Percentiles rank a stretch among this genome's conserved stretches.
Evolutionary conservation across 1,284 basidiomycete genomes (phyloP).

Genomic region (Tilletia caries): DNA sequence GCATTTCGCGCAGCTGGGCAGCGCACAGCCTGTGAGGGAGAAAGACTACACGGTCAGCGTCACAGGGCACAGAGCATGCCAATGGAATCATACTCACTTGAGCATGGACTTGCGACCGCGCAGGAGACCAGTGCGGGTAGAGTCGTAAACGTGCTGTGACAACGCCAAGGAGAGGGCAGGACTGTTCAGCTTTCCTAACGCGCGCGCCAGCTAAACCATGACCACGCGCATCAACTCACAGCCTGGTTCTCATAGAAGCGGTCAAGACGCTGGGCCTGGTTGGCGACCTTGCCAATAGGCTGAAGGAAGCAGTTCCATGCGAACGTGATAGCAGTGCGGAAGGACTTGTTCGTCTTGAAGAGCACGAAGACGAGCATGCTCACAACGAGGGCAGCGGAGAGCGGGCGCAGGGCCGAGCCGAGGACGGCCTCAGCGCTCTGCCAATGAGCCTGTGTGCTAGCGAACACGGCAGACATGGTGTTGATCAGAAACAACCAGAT

Average conservation of each 20-base stretch:
- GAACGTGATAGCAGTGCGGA: slow-evolving; percentile 24
- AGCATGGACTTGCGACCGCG: slow-evolving; percentile 52
- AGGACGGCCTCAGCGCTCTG: slow-evolving; percentile 10
- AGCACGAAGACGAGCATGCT: not conserved
- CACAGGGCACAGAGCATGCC: too few species aligned
- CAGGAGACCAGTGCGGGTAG: slow-evolving; percentile 48
- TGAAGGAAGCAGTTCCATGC: slow-evolving; percentile 52
- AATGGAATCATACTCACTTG: slow-evolving; percentile 28
- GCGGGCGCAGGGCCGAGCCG: slow-evolving; percentile 4
- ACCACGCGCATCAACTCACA: slow-evolving; percentile 23
- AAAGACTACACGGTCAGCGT: not conserved
- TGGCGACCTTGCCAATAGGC: slow-evolving; percentile 49
- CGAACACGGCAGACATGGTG: slow-evolving; percentile 13
- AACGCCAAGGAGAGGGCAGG: not conserved
- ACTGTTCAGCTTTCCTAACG: too few species aligned
- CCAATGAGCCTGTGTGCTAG: slow-evolving; percentile 12
- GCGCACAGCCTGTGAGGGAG: slow-evolving; percentile 64
- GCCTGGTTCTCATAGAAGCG: slow-evolving; percentile 51
- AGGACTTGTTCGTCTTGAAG: slow-evolving; percentile 13
- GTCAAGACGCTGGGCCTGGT: slow-evolving; percentile 51
- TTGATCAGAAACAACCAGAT: not conserved
- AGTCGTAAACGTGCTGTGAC: slow-evolving; percentile 40
- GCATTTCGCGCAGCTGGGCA: slow-evolving; percentile 63
- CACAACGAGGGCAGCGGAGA: not conserved
- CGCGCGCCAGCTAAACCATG: not conserved